A percentile compares a stretch with the other conserved stretches of the same genome.
Conservation (phyloP, 1,284 basidiomycete species). For the Boletus smithii region DNA sequence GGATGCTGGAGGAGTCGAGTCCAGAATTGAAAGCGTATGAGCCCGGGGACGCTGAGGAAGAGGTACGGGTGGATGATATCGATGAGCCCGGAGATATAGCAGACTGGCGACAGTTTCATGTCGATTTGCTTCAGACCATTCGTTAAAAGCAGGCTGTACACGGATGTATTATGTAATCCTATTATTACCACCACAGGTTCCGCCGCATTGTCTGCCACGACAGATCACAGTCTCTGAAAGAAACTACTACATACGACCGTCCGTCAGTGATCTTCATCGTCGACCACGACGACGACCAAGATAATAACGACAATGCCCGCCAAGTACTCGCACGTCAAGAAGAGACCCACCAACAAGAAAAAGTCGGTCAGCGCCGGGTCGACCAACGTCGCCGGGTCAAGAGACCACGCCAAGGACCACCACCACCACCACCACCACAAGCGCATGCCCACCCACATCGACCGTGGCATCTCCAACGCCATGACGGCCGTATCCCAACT, state of each 20-base stretch:
- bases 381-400: constrained; percentile 5
- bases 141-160: background rate
- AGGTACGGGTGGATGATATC: constrained; percentile 1
- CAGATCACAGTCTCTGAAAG: no score
- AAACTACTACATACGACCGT: no score
- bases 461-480: constrained; percentile 50
- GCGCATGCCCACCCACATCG: constrained; percentile 44
- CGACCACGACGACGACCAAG: background rate
- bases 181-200: background rate
- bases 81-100: no score
- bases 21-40: constrained; percentile 17
- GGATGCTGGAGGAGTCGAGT: constrained; percentile 31
- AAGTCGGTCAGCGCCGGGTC: constrained; percentile 35
- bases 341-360: constrained; percentile 47
- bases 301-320: constrained; percentile 50
- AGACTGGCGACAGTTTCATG: constrained; percentile 33
- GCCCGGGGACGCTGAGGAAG: constrained; percentile 8
- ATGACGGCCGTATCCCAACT: constrained; percentile 56
- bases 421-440: constrained; percentile 30
- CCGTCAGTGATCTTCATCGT: constrained; percentile 5
- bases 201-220: constrained; percentile 19
- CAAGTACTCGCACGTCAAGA: constrained; percentile 71
- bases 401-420: constrained; percentile 33
- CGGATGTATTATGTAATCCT: constrained; percentile 27
- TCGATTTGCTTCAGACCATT: constrained; percentile 25